Percentiles rank a stretch among this genome's conserved stretches.
Evolutionary conservation across 2,329 filamentous ascomycete species (phyloP).

Genomic region (Reticulascus tulasneorum): DNA sequence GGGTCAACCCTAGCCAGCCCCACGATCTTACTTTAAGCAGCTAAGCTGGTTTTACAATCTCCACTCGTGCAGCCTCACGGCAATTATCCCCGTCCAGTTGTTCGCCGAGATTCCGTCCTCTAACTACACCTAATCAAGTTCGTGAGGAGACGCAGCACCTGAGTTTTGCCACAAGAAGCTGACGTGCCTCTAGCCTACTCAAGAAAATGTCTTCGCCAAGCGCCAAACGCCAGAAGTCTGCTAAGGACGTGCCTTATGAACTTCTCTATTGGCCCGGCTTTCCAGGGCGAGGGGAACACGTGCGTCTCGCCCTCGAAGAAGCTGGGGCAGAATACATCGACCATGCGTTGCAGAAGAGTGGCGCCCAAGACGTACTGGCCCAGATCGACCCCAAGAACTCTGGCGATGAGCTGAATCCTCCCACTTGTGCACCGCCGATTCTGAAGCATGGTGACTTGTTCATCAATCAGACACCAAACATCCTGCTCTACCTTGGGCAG

Average conservation of each 20-base stretch:
- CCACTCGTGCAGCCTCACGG: too few species aligned
- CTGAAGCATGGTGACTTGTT: slow-evolving; percentile 59
- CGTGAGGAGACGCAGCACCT: too few species aligned
- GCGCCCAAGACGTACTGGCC: slow-evolving; percentile 44
- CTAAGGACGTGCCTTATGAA: slow-evolving; percentile 50
- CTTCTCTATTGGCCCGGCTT: slow-evolving; percentile 69
- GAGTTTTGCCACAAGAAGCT: too few species aligned
- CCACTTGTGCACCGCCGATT: slow-evolving; percentile 62
- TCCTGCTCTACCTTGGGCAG: slow-evolving; percentile 65
- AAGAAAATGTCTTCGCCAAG: slow-evolving; percentile 11
- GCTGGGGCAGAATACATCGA: slow-evolving; percentile 62
- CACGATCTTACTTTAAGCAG: too few species aligned
- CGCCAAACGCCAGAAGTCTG: slow-evolving; percentile 24
- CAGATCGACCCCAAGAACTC: slow-evolving; percentile 40
- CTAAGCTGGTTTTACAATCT: too few species aligned
- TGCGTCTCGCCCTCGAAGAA: slow-evolving; percentile 71
- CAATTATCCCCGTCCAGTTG: too few species aligned
- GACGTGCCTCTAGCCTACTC: not conserved
- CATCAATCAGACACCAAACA: slow-evolving; percentile 68
- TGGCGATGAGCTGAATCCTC: slow-evolving; percentile 57
- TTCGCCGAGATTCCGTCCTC: too few species aligned
- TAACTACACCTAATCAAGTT: too few species aligned
- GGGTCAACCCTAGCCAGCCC: too few species aligned
- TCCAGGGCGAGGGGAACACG: slow-evolving; percentile 70
- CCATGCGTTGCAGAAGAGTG: slow-evolving; percentile 43